Evolutionary conservation across 1,284 basidiomycete genomes (phyloP), one percentile per base, ranked within the genome.

Genomic region (Puccinia triticina): DNA sequence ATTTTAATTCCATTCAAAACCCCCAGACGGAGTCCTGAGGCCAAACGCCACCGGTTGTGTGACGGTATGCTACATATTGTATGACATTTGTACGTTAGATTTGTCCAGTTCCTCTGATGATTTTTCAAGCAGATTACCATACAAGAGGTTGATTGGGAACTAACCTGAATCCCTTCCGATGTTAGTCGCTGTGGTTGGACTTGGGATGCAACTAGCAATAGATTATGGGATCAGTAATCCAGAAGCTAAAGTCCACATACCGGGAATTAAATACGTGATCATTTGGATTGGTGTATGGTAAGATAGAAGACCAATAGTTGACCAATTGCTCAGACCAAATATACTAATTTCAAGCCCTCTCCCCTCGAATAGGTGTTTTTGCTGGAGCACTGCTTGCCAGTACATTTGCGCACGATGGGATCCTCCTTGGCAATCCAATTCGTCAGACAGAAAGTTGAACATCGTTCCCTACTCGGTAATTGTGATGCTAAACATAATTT

Each of bases 321-420:
- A 18, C 18, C 11, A 14, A 57, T 40, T 34, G 32, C 12, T 50
- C 50, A 3, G 2, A 64, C 18, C 18, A n/a, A 48, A 69, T 16
- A 14, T 26, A 23, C 50, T 34, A 11, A 23, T 40, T 32, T 69
- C 1, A 34, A 34, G 1, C n/a, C 1, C 34, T 14, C 26, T 37
- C 37, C 14, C 48, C 29, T 59, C 7, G 29, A 21, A n/a, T 18
- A 80, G 78, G 78, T 80, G 78, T 59, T 80, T 80, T 46, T 80
- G 78, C 57, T 82, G 72, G 79, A 82, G 79, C 53, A 74, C 71
- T 64, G 79, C 79, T 34, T 82, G 79, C 61, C 79, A 82, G 50
- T 82, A 82, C 46, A 82, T 82, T 37, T 82, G 79, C 37, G 79
- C 79, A 23, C 40, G 79, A 82, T 82, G 79, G 79, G 79, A 82